Percentiles rank a stretch among this genome's conserved stretches.
Conservation (phyloP, 2,329 filamentous ascomycete species). For the Stagonosporopsis rhizophila region DNA sequence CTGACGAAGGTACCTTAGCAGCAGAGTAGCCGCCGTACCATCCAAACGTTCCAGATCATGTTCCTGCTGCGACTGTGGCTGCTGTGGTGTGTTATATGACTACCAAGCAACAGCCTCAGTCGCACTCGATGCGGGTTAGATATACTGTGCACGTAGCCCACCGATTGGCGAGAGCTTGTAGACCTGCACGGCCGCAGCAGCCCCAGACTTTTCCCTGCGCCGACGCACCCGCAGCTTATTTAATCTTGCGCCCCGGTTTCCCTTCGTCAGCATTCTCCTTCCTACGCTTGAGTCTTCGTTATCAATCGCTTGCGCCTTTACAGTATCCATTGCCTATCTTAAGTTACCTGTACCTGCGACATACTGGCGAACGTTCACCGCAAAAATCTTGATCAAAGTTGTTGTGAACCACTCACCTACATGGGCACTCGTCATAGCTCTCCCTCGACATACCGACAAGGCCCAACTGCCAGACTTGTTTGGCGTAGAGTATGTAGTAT, state of each 20-base stretch:
- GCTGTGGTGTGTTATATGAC: neutral
- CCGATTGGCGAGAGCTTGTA: neutral
- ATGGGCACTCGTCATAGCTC: neutral
- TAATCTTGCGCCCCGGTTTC: constrained; percentile 11
- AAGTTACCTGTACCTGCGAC: neutral
- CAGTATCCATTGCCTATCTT: neutral
- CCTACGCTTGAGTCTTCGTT: neutral
- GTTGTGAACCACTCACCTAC: neutral
- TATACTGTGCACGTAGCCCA: neutral
- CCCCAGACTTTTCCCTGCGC: neutral
- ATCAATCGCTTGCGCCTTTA: neutral
- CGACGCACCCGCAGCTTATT: constrained; percentile 14
- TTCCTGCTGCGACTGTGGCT: neutral
- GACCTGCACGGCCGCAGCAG: too few species aligned
- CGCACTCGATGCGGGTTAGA: neutral
- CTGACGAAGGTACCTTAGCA: neutral
- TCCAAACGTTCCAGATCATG: constrained; percentile 3
- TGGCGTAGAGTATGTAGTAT: constrained; percentile 30
- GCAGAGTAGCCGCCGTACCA: neutral
- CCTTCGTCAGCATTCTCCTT: constrained; percentile 15
- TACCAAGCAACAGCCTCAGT: neutral
- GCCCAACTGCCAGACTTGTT: constrained; percentile 22
- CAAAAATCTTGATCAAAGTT: neutral
- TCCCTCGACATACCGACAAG: neutral
- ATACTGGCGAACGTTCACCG: neutral